phyloP scores from a whole-genome alignment of 495 filamentous ascomycete species.

The Aspergillus wentii region DNA sequence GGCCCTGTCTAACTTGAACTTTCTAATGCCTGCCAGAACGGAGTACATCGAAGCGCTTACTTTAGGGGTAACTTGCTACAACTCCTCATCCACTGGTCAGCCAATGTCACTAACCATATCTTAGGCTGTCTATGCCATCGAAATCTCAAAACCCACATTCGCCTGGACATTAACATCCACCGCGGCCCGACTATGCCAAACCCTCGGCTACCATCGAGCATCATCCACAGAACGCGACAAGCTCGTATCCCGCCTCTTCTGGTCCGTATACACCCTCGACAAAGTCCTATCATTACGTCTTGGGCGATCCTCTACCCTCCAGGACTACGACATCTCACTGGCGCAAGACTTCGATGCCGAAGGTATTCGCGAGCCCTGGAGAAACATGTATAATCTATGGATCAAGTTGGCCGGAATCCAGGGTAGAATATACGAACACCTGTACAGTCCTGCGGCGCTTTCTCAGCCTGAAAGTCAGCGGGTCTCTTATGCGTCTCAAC shows the following conservation, averaged over 20 bases:
- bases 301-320: conserved; percentile 55
- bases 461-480: conserved; percentile 42
- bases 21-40: conserved; percentile 51
- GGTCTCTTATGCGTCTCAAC: conserved; percentile 21
- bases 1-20: conserved; percentile 49
- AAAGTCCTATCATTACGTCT: conserved; percentile 59
- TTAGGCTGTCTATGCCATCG: conserved; percentile 53
- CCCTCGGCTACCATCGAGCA: conserved; percentile 58
- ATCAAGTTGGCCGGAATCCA: conserved; percentile 51
- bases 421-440: conserved; percentile 50
- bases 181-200: conserved; percentile 57
- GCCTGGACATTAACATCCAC: conserved; percentile 57
- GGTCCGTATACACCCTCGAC: conserved; percentile 58
- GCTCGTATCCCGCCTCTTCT: conserved; percentile 46
- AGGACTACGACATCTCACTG: conserved; percentile 61
- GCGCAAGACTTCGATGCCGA: conserved; percentile 27
- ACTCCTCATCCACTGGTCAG: neutral
- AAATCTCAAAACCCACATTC: conserved; percentile 58
- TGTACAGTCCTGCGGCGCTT: conserved; percentile 59
- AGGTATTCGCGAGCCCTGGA: conserved; percentile 20
- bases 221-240: conserved; percentile 46
- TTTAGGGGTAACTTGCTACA: conserved; percentile 44
- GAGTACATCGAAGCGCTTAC: conserved; percentile 58
- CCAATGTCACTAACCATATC: no score
- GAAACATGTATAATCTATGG: conserved; percentile 33